Evolutionary conservation across 257 asterid species (phyloP).

Genomic region (Salvia miltiorrhiza): DNA sequence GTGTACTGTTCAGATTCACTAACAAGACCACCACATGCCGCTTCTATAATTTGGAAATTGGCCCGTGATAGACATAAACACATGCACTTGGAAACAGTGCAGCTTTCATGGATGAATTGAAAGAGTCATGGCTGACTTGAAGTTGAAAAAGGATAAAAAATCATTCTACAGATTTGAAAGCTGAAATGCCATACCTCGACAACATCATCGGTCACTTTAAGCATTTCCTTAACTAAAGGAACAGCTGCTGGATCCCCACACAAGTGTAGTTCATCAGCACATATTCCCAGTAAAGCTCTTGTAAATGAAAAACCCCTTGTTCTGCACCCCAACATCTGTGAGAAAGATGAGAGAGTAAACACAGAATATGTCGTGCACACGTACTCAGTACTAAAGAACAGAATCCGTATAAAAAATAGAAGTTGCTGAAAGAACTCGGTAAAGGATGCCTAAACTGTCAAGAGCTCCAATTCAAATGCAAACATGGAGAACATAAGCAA

Average conservation of each 20-base stretch:
- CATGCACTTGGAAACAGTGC: not conserved
- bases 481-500: slow-evolving; percentile 5
- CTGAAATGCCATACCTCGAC: slow-evolving; percentile 43
- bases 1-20: not conserved
- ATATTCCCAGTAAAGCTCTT: slow-evolving; percentile 87
- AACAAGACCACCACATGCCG: not conserved
- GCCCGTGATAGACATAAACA: not conserved
- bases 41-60: not conserved
- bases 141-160: not conserved
- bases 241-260: slow-evolving; percentile 98
- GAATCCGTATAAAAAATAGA: not conserved
- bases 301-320: slow-evolving; percentile 91
- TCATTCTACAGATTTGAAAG: slow-evolving; percentile 4
- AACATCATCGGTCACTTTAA: slow-evolving; percentile 78
- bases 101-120: not conserved
- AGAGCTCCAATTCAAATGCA: not conserved
- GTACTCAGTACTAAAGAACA: not conserved
- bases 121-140: not conserved
- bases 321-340: slow-evolving; percentile 81
- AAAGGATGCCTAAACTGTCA: not conserved
- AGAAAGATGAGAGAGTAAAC: slow-evolving; percentile 18
- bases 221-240: slow-evolving; percentile 78
- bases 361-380: not conserved
- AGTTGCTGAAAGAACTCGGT: slow-evolving; percentile 11
- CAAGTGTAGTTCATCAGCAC: slow-evolving; percentile 89